Conservation (phyloP, 768 basidiomycete genomes). For the Stropharia rugosoannulata region DNA sequence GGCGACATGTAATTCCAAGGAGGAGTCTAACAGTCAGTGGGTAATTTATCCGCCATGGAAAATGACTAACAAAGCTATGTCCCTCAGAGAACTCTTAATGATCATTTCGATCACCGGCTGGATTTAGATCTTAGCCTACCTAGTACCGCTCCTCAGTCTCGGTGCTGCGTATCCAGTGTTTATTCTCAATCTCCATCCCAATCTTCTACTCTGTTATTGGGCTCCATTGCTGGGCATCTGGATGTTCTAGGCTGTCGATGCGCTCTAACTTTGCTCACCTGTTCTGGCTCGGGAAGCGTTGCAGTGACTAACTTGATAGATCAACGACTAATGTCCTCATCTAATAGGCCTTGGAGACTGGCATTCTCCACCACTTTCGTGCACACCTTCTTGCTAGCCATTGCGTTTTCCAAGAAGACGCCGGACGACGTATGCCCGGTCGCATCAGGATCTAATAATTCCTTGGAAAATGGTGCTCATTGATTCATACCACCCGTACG, state of each 20-base stretch:
- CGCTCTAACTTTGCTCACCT: conserved; percentile 4
- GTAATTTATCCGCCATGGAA: neutral
- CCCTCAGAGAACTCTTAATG: conserved; percentile 2
- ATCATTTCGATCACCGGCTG: conserved; percentile 9
- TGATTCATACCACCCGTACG: conserved; percentile 14
- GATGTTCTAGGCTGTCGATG: conserved; percentile 3
- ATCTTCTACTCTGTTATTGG: conserved; percentile 15
- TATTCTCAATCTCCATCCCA: conserved; percentile 15
- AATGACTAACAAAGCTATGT: neutral
- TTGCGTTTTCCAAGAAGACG: conserved; percentile 13
- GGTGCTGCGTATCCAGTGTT: conserved; percentile 4
- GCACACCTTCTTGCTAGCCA: conserved; percentile 12
- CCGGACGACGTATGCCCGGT: conserved; percentile 20
- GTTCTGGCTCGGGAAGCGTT: neutral
- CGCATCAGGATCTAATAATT: conserved; percentile 2
- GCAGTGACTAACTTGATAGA: neutral
- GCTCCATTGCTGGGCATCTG: neutral
- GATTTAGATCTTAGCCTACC: conserved; percentile 13
- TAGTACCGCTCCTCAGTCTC: conserved; percentile 12
- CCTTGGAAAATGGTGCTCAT: conserved; percentile 16
- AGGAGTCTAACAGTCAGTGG: neutral
- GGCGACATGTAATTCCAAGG: neutral
- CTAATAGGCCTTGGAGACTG: neutral
- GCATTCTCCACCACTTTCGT: conserved; percentile 4
- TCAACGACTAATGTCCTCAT: neutral